Percentiles rank a stretch among this genome's conserved stretches.
phyloP scores from a whole-genome alignment of 2,329 filamentous ascomycete genomes.

The Fusarium chaquense region DNA sequence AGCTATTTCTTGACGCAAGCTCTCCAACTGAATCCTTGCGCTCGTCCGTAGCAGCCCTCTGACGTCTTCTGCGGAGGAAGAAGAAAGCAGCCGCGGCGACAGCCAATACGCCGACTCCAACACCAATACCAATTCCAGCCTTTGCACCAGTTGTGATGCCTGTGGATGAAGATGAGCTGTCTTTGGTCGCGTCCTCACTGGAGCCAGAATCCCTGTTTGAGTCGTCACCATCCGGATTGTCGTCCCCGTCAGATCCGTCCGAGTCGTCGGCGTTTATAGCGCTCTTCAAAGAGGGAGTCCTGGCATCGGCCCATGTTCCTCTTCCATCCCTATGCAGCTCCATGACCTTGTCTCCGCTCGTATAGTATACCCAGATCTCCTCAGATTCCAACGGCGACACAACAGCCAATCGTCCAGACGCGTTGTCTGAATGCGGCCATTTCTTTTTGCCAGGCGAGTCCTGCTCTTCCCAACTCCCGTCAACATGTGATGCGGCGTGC shows the following conservation, averaged over 20 bases:
- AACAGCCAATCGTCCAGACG: conserved; percentile 22
- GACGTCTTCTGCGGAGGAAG: conserved; percentile 3
- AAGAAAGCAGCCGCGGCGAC: background rate
- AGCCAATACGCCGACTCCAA: conserved; percentile 2
- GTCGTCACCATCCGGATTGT: background rate
- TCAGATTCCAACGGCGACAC: conserved; percentile 21
- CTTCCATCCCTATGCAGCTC: conserved; percentile 13
- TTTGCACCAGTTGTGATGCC: conserved; percentile 28
- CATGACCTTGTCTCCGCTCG: conserved; percentile 18
- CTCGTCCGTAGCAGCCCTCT: background rate
- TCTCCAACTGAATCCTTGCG: conserved; percentile 1
- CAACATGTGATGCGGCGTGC: background rate
- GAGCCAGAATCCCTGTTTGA: background rate
- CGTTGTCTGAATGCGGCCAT: conserved; percentile 24
- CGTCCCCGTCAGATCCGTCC: background rate
- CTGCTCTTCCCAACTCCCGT: conserved; percentile 2
- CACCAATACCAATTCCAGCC: conserved; percentile 25
- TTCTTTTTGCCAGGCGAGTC: conserved; percentile 1
- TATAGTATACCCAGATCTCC: conserved; percentile 31
- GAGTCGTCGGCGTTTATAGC: background rate
- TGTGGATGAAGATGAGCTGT: background rate
- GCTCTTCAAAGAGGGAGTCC: background rate
- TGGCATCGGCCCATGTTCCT: conserved; percentile 12
- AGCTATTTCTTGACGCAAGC: conserved; percentile 2
- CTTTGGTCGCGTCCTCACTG: background rate